These are phyloP conservation scores for Sanchytrium tribonematis DNA, from an alignment of 371 early-diverging fungal species.

Conservation along the genomic window DNA sequence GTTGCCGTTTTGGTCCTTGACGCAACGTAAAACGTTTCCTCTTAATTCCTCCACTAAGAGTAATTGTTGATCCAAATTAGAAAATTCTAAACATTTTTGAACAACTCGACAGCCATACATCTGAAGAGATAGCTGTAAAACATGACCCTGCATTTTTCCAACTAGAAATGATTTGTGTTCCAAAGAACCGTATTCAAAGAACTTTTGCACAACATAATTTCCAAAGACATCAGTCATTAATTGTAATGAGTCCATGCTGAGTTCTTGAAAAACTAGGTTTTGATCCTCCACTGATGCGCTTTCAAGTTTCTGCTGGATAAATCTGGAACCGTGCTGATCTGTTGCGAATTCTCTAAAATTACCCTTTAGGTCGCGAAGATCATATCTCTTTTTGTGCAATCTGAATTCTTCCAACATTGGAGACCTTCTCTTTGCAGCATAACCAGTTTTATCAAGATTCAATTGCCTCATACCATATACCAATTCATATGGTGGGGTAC, in stretches of 20 bases:
- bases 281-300: slow-evolving; percentile 70
- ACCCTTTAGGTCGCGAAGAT: slow-evolving; percentile 46
- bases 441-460: not conserved
- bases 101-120: slow-evolving; percentile 99
- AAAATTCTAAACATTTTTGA: slow-evolving; percentile 92
- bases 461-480: not conserved
- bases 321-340: slow-evolving; percentile 97
- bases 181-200: slow-evolving; percentile 64
- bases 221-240: slow-evolving; percentile 98
- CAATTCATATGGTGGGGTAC: not conserved
- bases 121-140: slow-evolving; percentile 74
- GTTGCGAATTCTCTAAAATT: slow-evolving; percentile 86
- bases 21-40: slow-evolving; percentile 78
- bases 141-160: slow-evolving; percentile 72
- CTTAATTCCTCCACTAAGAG: slow-evolving; percentile 66
- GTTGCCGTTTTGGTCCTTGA: slow-evolving; percentile 99
- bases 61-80: slow-evolving; percentile 58
- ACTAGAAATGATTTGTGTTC: slow-evolving; percentile 56
- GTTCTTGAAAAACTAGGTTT: slow-evolving; percentile 83
- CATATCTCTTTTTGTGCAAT: slow-evolving; percentile 5
- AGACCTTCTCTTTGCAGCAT: not conserved
- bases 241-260: slow-evolving; percentile 64
- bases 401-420: slow-evolving; percentile 1
- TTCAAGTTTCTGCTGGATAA: slow-evolving; percentile 96
- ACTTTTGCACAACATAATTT: slow-evolving; percentile 99